phyloP scores from a whole-genome alignment of 192 early-diverging fungal genomes.

The Rhizoclosmatium globosum region DNA sequence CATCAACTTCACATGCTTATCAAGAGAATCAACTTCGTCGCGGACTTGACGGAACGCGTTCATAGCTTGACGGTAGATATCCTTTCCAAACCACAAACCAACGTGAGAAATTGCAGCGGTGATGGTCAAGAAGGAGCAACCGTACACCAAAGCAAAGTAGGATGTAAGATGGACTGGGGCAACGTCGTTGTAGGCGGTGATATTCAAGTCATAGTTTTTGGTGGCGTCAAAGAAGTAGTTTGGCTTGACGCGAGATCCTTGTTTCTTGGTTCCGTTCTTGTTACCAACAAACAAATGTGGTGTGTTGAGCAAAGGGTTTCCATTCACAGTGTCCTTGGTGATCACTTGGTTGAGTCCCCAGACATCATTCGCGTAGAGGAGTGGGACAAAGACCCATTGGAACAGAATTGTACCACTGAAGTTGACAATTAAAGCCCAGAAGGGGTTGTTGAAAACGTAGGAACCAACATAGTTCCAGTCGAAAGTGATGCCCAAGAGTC shows the following conservation, averaged over 20 bases:
- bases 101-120: slow-evolving; percentile 65
- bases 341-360: slow-evolving; percentile 16
- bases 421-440: slow-evolving; percentile 17
- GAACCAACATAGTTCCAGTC: slow-evolving; percentile 23
- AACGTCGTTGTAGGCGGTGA: slow-evolving; percentile 4
- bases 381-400: slow-evolving; percentile 5
- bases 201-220: slow-evolving; percentile 17
- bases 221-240: slow-evolving; percentile 15
- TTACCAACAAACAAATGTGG: slow-evolving; percentile 4
- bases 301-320: slow-evolving; percentile 16
- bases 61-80: slow-evolving; percentile 9
- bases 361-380: not conserved
- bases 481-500: slow-evolving; percentile 31
- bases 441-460: slow-evolving; percentile 27
- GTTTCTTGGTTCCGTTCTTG: not conserved
- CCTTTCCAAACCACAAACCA: slow-evolving; percentile 60
- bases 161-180: slow-evolving; percentile 10
- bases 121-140: slow-evolving; percentile 52
- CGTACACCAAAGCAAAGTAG: slow-evolving; percentile 40
- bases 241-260: not conserved
- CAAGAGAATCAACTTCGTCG: slow-evolving; percentile 27
- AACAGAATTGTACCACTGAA: slow-evolving; percentile 12
- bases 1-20: slow-evolving; percentile 77
- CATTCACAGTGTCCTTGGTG: not conserved
- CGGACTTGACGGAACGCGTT: not conserved